Conservation (phyloP, 192 early-diverging fungal species). For the Chytriomyces sp. region DNA sequence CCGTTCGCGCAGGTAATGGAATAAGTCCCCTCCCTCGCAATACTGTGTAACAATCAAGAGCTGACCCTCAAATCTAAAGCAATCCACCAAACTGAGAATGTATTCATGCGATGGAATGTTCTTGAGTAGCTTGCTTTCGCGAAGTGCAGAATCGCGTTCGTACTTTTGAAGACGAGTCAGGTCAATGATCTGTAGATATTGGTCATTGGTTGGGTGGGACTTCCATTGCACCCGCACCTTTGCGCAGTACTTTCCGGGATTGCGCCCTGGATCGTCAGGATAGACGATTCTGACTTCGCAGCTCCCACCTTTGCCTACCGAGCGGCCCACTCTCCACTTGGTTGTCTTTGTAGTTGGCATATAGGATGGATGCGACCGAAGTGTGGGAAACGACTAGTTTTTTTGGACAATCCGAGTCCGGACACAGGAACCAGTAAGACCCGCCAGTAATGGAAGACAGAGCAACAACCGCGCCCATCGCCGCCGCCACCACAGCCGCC, state of each 20-base stretch:
- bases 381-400: too few species aligned
- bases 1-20: not conserved
- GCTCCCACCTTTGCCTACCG: slow-evolving; percentile 11
- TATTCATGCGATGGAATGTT: slow-evolving; percentile 20
- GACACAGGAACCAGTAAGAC: too few species aligned
- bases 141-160: slow-evolving; percentile 14
- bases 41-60: slow-evolving; percentile 22
- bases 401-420: too few species aligned
- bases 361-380: too few species aligned
- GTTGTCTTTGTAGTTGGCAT: too few species aligned
- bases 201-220: not conserved
- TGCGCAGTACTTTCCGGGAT: not conserved
- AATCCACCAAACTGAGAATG: slow-evolving; percentile 26
- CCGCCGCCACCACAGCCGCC: too few species aligned
- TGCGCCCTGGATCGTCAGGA: not conserved
- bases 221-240: not conserved
- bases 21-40: slow-evolving; percentile 29
- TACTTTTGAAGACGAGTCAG: not conserved
- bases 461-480: too few species aligned
- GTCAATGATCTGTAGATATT: not conserved
- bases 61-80: slow-evolving; percentile 22
- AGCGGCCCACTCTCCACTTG: not conserved
- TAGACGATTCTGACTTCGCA: not conserved
- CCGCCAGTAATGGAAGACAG: too few species aligned
- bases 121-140: slow-evolving; percentile 11